Conservation (phyloP, 805 yeast genomes). For the Blastobotrys parvus region DNA sequence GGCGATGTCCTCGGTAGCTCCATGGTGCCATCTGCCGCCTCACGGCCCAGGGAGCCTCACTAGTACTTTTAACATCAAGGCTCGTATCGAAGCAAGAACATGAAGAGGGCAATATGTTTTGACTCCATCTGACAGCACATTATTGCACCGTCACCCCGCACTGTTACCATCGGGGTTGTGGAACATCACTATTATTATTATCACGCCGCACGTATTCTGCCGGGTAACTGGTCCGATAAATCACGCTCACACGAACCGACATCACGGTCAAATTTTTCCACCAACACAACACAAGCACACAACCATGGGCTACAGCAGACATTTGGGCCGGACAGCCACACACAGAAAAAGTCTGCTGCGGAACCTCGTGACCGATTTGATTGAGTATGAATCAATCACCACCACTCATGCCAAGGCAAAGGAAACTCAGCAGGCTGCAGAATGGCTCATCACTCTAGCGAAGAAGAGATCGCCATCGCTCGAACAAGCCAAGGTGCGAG, state of each 20-base stretch:
- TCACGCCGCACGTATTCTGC: too few relatives aligned
- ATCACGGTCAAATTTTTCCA: background rate
- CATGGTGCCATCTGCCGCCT: too few relatives aligned
- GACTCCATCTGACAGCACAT: too few relatives aligned
- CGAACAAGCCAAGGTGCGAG: slow-evolving; percentile 19
- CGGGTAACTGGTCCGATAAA: too few relatives aligned
- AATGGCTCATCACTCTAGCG: slow-evolving; percentile 54
- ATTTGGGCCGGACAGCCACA: slow-evolving; percentile 36
- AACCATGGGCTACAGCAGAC: slow-evolving; percentile 7
- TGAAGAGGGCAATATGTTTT: too few relatives aligned
- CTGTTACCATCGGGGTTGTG: too few relatives aligned
- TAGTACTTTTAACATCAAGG: too few relatives aligned
- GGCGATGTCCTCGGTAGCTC: too few relatives aligned
- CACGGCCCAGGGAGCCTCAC: too few relatives aligned
- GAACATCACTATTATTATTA: too few relatives aligned
- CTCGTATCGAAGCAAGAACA: too few relatives aligned
- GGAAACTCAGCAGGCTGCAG: slow-evolving; percentile 55
- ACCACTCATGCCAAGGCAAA: slow-evolving; percentile 74
- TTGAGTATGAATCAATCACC: slow-evolving; percentile 61
- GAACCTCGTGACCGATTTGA: slow-evolving; percentile 57
- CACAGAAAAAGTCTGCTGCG: slow-evolving; percentile 50
- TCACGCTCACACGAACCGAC: background rate
- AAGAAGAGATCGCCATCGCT: slow-evolving; percentile 29
- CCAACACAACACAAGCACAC: background rate
- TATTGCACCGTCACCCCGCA: too few relatives aligned